Base-by-base conservation (phyloP, 371 early-diverging fungal species). In the Smittium culicis region DNA sequence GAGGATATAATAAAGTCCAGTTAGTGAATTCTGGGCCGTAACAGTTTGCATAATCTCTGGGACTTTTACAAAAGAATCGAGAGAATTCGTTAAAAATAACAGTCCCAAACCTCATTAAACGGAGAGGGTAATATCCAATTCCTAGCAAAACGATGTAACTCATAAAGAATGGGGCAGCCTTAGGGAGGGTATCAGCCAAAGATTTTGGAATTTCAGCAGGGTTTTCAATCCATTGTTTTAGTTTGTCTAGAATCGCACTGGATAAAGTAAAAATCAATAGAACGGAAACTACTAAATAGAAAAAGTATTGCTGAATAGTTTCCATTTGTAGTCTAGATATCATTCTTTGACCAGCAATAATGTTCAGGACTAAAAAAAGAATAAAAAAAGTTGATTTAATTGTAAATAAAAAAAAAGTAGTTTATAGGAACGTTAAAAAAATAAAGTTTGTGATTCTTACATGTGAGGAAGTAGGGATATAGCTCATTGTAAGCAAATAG, bases 201-300 rank as follows among this genome's bases (percentile, higher is more conserved):
- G 83, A 80, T 54, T 85, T 83, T 54, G 90, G 81, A 58, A 90
- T 83, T 60, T 82, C 79, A 2, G 80, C 82, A 2, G 89, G 87
- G 61, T 84, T 83, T 34, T 84, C 81, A 35, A 86, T 72, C 45
- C 89, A 85, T 45, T 90, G 87, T 27, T 81, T 78, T 58, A 91
- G 70, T 29, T 88, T 80, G 32, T 86, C 81, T 67, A 88, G 85
- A 65, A 91, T 72, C 0, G 92, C 87, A 27, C 83, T 80, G n/a
- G 89, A 87, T 2, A 93, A 78, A 0, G 90, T 87, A 71, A 91
- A 89, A 16, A 92, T 86, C 56, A 96, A 77, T 59, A 96, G 74
- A 1, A 96, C 88, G 75, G 93, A 94, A 79, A 89, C 86, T 28
- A 94, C 72, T 58, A 87, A 83, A 70, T 92, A 94, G 69, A 87